These are phyloP conservation scores for Fusarium subtropicale DNA, from an alignment of 2,329 filamentous ascomycete genomes.

Conservation along the genomic window DNA sequence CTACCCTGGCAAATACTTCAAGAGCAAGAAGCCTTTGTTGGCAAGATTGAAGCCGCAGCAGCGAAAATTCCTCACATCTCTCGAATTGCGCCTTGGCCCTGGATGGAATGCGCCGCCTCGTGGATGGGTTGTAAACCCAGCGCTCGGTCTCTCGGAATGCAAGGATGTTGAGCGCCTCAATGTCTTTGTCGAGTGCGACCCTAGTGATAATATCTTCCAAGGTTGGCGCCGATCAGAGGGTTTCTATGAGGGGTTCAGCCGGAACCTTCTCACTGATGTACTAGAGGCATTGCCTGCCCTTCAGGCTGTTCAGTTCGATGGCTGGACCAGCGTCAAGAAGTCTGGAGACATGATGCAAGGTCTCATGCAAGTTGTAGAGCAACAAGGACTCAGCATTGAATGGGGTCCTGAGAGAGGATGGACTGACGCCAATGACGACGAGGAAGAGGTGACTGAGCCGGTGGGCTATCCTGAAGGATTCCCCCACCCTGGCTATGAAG, in stretches of 20 bases:
- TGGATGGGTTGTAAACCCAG: constrained; percentile 75
- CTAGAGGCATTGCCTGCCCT: constrained; percentile 68
- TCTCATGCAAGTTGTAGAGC: constrained; percentile 64
- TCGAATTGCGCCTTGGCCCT: constrained; percentile 78
- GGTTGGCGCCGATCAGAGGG: constrained; percentile 74
- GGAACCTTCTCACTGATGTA: constrained; percentile 66
- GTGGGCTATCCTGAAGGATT: constrained; percentile 21
- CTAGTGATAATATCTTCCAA: constrained; percentile 73
- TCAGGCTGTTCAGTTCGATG: constrained; percentile 75
- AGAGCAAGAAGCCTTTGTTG: constrained; percentile 78
- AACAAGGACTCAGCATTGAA: constrained; percentile 63
- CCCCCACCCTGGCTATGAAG: constrained; percentile 29
- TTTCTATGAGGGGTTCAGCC: constrained; percentile 77
- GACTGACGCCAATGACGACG: constrained; percentile 61
- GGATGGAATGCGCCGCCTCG: constrained; percentile 77
- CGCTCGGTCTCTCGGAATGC: constrained; percentile 73
- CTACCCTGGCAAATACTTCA: constrained; percentile 73
- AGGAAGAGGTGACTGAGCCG: background rate
- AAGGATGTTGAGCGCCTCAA: constrained; percentile 68
- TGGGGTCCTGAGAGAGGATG: constrained; percentile 78
- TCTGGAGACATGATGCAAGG: constrained; percentile 72
- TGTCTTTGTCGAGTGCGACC: constrained; percentile 79
- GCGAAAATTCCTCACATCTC: constrained; percentile 67
- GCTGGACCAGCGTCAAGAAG: constrained; percentile 72
- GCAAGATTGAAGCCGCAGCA: constrained; percentile 72